These are phyloP conservation scores for Trichoderma semiorbis DNA, from an alignment of 2,329 filamentous ascomycete species.

Conservation along the genomic window DNA sequence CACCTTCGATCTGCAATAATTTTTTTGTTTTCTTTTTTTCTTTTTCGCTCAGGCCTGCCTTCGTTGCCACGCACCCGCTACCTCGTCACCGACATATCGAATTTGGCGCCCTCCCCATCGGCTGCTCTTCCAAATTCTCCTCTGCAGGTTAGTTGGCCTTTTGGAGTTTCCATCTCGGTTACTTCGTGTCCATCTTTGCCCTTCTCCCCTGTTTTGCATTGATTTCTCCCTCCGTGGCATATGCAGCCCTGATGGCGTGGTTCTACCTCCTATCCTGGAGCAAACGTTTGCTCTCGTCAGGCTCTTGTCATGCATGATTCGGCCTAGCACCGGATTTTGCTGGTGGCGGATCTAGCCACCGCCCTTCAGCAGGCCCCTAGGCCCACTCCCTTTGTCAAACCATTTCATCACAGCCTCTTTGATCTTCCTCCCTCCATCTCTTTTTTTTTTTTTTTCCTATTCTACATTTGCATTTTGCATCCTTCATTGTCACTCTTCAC, in stretches of 20 bases:
- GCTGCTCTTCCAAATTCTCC: neutral
- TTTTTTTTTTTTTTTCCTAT: neutral
- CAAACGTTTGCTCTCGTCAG: slow-evolving; percentile 1
- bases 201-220: neutral
- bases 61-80: neutral
- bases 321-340: slow-evolving; percentile 17
- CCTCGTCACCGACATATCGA: slow-evolving; percentile 19
- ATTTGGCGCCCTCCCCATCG: neutral
- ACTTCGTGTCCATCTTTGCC: neutral
- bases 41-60: neutral
- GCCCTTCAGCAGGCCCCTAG: slow-evolving; percentile 10
- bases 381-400: slow-evolving; percentile 16
- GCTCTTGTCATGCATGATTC: slow-evolving; percentile 11
- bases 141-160: slow-evolving; percentile 12
- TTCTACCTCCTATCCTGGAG: neutral
- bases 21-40: neutral
- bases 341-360: slow-evolving; percentile 15
- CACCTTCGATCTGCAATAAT: neutral
- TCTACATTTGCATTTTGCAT: neutral
- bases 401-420: slow-evolving; percentile 13
- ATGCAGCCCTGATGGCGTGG: neutral
- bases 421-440: neutral
- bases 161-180: neutral
- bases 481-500: neutral
- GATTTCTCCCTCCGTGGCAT: neutral